Conservation (phyloP, 2,329 filamentous ascomycete genomes). For the Cladosporium cucumerinum region DNA sequence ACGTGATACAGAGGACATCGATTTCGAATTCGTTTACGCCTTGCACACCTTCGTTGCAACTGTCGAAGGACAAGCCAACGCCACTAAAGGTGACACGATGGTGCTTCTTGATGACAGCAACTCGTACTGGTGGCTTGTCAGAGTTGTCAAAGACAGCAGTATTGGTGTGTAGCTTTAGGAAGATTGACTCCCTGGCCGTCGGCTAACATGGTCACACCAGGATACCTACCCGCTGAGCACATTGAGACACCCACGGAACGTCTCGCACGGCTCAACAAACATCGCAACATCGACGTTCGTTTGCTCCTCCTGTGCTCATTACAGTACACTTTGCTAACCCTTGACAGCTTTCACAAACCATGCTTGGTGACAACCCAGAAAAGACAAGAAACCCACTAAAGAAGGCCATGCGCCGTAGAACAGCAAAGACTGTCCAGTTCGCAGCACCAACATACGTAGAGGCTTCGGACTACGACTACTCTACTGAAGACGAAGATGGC, state of each 20-base stretch:
- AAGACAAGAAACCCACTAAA: slow-evolving; percentile 81
- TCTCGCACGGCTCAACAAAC: slow-evolving; percentile 90
- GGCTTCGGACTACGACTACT: slow-evolving; percentile 83
- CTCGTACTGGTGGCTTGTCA: slow-evolving; percentile 99
- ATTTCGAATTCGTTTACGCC: slow-evolving; percentile 99
- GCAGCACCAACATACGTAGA: slow-evolving; percentile 82
- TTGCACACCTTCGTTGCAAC: slow-evolving; percentile 97
- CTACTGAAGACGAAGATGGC: slow-evolving; percentile 55
- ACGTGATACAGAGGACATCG: slow-evolving; percentile 95
- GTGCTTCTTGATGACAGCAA: slow-evolving; percentile 97
- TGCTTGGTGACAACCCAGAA: slow-evolving; percentile 69
- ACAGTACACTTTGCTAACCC: slow-evolving; percentile 25
- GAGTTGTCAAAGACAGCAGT: slow-evolving; percentile 95
- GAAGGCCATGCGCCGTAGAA: slow-evolving; percentile 75
- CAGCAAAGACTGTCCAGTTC: slow-evolving; percentile 84
- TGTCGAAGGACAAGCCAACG: slow-evolving; percentile 96
- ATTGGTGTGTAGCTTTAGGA: slow-evolving; percentile 60
- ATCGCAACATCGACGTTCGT: slow-evolving; percentile 92
- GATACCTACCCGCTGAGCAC: slow-evolving; percentile 93
- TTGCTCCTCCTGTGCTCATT: not conserved
- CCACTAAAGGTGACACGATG: slow-evolving; percentile 98
- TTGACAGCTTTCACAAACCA: slow-evolving; percentile 62
- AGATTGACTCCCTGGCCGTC: not conserved
- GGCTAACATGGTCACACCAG: slow-evolving; percentile 45
- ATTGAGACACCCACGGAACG: slow-evolving; percentile 97